Conservation (phyloP, 768 basidiomycete species). For the Dioszegia crocea region DNA sequence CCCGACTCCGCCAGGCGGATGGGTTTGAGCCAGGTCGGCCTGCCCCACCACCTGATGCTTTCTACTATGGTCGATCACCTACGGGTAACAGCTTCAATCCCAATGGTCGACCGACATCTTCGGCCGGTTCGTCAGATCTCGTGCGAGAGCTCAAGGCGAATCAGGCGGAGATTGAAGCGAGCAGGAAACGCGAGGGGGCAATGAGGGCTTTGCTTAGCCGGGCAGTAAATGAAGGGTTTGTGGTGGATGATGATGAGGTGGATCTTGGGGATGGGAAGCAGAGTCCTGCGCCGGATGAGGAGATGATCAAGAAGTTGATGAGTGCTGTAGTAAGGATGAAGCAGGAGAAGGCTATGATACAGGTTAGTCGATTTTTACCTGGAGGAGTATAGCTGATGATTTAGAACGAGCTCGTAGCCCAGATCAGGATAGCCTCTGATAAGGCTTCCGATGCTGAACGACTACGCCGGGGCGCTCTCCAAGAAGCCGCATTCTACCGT, state of each 20-base stretch:
- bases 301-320: conserved; percentile 53
- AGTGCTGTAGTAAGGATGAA: conserved; percentile 75
- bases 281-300: conserved; percentile 53
- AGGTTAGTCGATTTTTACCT: conserved; percentile 12
- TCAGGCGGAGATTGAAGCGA: conserved; percentile 71
- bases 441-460: conserved; percentile 75
- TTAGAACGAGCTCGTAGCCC: conserved; percentile 55
- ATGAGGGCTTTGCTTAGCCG: conserved; percentile 73
- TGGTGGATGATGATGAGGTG: conserved; percentile 57
- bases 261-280: conserved; percentile 54
- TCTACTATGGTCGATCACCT: conserved; percentile 54
- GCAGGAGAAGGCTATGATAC: conserved; percentile 41
- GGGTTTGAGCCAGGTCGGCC: conserved; percentile 24
- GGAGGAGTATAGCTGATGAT: conserved; percentile 57
- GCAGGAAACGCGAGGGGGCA: conserved; percentile 76
- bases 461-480: conserved; percentile 68
- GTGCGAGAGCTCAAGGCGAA: conserved; percentile 74
- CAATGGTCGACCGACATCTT: conserved; percentile 25
- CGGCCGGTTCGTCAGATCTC: conserved; percentile 58
- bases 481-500: conserved; percentile 93
- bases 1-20: conserved; percentile 30
- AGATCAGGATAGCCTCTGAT: conserved; percentile 72
- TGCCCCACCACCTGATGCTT: conserved; percentile 60
- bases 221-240: conserved; percentile 74
- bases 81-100: conserved; percentile 26